Evolutionary conservation across 2,329 filamentous ascomycete genomes (phyloP).

Genomic region (Dothidotthia symphoricarpi): DNA sequence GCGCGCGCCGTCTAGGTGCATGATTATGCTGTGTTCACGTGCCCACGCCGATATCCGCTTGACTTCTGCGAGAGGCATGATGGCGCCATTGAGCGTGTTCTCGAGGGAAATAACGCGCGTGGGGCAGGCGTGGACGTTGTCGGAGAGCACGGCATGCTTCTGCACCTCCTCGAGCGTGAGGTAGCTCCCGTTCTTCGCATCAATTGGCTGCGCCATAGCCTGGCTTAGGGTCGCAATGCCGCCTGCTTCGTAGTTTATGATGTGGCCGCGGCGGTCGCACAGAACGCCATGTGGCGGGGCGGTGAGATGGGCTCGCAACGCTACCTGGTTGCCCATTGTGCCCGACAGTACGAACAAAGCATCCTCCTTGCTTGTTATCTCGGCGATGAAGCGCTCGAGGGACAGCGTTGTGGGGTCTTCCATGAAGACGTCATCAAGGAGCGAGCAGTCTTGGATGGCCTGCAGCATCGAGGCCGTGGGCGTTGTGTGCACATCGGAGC

Average conservation of each 20-base stretch:
- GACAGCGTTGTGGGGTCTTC: constrained; percentile 77
- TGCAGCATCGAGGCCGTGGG: constrained; percentile 68
- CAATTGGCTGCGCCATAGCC: constrained; percentile 65
- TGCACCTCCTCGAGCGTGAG: constrained; percentile 75
- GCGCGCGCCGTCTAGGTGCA: constrained; percentile 78
- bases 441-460: constrained; percentile 70
- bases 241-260: constrained; percentile 67
- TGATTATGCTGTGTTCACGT: constrained; percentile 59
- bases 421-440: constrained; percentile 79
- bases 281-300: constrained; percentile 79
- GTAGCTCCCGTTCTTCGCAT: constrained; percentile 68
- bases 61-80: constrained; percentile 74
- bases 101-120: constrained; percentile 80
- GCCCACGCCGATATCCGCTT: constrained; percentile 68
- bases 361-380: constrained; percentile 71
- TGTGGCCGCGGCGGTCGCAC: constrained; percentile 76
- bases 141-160: constrained; percentile 61
- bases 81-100: constrained; percentile 77
- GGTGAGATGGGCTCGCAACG: constrained; percentile 71
- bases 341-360: constrained; percentile 82
- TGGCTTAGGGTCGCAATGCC: constrained; percentile 71
- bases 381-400: constrained; percentile 72
- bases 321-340: constrained; percentile 92
- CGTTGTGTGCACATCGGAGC: constrained; percentile 46
- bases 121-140: constrained; percentile 75